Base-by-base conservation (phyloP, 257 asterid genomes). In the Cynanchum wilfordii region DNA sequence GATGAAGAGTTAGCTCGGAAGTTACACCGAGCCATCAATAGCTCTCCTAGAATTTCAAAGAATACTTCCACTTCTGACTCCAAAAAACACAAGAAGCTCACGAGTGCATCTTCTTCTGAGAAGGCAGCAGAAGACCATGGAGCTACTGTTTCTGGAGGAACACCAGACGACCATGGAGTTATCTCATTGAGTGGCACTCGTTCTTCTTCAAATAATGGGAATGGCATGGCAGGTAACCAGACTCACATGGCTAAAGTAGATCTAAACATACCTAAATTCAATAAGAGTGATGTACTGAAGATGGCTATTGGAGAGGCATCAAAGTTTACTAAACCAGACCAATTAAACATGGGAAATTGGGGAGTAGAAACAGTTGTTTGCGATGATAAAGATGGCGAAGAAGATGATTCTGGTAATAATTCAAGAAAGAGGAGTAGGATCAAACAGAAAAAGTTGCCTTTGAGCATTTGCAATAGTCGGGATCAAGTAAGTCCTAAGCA, bases 361-460 rank as follows among this genome's bases (percentile, higher is more conserved):
- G 87, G 71, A 71, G 70, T 70, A 33, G 81, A 72, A 70, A 60
- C 78, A 54, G 74, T 25, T 78, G 70, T 54, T 10, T 29, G 71
- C 49, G 72, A 73, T 76, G 81, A 78, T 78, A 82, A 77, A 68
- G 47, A 49, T 62, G 60, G 71, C 64, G 91, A 84, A 78, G 88
- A 90, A 73, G 79, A 81, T 66, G 68, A 55, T 57, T 69, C 75
- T 44, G 84, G 86, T 81, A 70, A 72, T 82, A 72, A 72, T 80
- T 88, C 89, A 65, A 83, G 69, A 77, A 93, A 89, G 86, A 88
- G 82, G 79, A 92, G 89, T 72, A 82, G 80, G 78, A 69, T 84
- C 16, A 93, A 93, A 86, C 98, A 89, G 88, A 90, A 90, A 77
- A 90, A 87, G 67, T 70, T 93, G 83, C 97, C 98, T 3, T 79